Evolutionary conservation across 495 filamentous ascomycete genomes (phyloP).

Genomic region (Pseudevernia furfuracea): DNA sequence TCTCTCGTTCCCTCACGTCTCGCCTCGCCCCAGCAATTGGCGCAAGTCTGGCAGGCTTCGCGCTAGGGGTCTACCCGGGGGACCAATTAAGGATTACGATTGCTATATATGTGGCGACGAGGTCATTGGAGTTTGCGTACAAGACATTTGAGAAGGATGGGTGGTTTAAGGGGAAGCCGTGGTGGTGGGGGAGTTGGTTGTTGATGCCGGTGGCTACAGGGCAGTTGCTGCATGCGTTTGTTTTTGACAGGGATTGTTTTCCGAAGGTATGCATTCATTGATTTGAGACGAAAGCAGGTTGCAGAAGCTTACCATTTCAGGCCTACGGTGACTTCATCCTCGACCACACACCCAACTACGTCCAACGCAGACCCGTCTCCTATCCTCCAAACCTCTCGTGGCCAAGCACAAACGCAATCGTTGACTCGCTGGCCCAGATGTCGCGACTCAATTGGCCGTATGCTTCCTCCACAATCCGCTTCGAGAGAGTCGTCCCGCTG

Average conservation of each 20-base stretch:
- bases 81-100: constrained; percentile 71
- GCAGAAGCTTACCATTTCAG: constrained; percentile 28
- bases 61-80: constrained; percentile 68
- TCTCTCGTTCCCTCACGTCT: constrained; percentile 67
- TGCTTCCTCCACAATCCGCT: constrained; percentile 28
- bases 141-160: constrained; percentile 75
- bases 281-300: background rate
- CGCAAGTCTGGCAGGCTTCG: constrained; percentile 75
- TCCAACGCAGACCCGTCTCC: constrained; percentile 60
- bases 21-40: constrained; percentile 79
- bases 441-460: constrained; percentile 80
- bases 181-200: constrained; percentile 97
- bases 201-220: constrained; percentile 86
- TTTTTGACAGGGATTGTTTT: constrained; percentile 88
- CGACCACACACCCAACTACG: constrained; percentile 65
- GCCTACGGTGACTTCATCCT: constrained; percentile 68
- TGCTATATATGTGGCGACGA: constrained; percentile 68
- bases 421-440: constrained; percentile 74
- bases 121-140: constrained; percentile 79
- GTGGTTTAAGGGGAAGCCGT: constrained; percentile 63
- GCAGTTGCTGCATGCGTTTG: constrained; percentile 82
- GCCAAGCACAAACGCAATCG: constrained; percentile 67
- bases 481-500: background rate
- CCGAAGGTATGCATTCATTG: constrained; percentile 43
- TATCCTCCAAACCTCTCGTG: constrained; percentile 62